Base-by-base conservation (phyloP, 2,329 filamentous ascomycete species). In the Ceratocystis cubensis region DNA sequence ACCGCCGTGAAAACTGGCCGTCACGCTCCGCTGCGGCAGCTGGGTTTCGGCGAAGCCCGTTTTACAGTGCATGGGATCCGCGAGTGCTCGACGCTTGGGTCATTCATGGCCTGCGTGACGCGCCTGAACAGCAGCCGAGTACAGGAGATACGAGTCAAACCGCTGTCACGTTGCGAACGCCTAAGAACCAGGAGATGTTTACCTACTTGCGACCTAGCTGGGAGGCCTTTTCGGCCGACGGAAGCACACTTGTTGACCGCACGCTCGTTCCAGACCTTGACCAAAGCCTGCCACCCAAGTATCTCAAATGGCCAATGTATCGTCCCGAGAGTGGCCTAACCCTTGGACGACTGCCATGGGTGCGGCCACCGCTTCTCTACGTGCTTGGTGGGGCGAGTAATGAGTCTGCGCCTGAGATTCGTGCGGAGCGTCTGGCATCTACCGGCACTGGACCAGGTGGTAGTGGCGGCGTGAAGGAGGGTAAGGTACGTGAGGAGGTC, bases 121-220 rank as follows among this genome's bases (percentile, higher is more conserved):
- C 86, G 3, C 67, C 69, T 1, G 17, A 53, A n/a, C 17, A 72
- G 48, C 17, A 72, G 48, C 48, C 48, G 48, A 22, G 15, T 25
- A n/a, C 56, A 15, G 28, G 17, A 13, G 28, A 53, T 15, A 6
- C 20, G 20, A 6, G 22, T 15, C n/a, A 28, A 53, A 28, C 76
- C 17, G 76, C 80, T 44, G 87, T 91, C 0, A 93, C 90, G 0
- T 80, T 94, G 1, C 83, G 84, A 1, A 97, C 93, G 0, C 87
- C 90, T 0, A 91, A 92, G 71, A 88, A 96, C 74, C 90, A 96
- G 73, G 91, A 96, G 22, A 37, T 94, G 66, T 87, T 90, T 72
- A 91, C 86, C 1, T 94, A 88, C 73, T 76, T 89, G 69, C 82
- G 88, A 0, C 83, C 85, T 0, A 82, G 82, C 67, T 84, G 75